phyloP scores from a whole-genome alignment of 192 early-diverging fungal species.

The Neocallimastix lanati region DNA sequence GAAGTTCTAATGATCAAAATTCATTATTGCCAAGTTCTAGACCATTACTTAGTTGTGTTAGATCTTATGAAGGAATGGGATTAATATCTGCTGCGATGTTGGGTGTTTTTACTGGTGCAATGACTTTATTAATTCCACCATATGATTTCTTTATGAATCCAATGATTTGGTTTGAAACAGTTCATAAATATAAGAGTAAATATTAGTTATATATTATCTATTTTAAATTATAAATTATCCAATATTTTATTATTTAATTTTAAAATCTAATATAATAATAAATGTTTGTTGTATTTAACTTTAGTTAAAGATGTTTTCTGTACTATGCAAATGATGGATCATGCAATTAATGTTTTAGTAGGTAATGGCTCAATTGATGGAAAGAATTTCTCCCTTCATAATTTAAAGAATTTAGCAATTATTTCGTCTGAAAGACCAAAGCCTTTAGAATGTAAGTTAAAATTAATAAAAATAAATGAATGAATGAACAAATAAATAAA shows the following conservation, averaged over 20 bases:
- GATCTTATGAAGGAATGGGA: conserved; percentile 26
- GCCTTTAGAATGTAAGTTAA: conserved; percentile 17
- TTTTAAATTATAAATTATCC: too few species aligned
- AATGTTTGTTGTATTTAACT: too few species aligned
- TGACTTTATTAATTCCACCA: conserved; percentile 43
- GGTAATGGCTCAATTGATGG: conserved; percentile 11
- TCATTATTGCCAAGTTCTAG: conserved; percentile 5
- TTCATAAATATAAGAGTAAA: conserved; percentile 45
- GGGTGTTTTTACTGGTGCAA: conserved; percentile 31
- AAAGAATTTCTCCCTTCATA: conserved; percentile 20
- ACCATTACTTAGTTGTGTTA: conserved; percentile 17
- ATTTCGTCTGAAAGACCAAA: conserved; percentile 28
- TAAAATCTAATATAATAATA: too few species aligned
- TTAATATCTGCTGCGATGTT: conserved; percentile 25
- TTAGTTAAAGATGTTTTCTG: conserved; percentile 48
- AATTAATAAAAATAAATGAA: too few species aligned
- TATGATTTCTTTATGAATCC: conserved; percentile 35
- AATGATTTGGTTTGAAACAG: conserved; percentile 51
- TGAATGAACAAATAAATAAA: too few species aligned
- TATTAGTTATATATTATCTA: too few species aligned
- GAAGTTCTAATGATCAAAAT: not conserved
- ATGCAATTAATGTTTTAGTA: conserved; percentile 41
- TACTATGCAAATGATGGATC: conserved; percentile 44
- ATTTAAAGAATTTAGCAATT: conserved; percentile 43
- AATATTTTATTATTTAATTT: too few species aligned